These are phyloP conservation scores for Dictyostelium intermedium DNA, from an alignment of 78 protist genomes.

Conservation along the genomic window DNA sequence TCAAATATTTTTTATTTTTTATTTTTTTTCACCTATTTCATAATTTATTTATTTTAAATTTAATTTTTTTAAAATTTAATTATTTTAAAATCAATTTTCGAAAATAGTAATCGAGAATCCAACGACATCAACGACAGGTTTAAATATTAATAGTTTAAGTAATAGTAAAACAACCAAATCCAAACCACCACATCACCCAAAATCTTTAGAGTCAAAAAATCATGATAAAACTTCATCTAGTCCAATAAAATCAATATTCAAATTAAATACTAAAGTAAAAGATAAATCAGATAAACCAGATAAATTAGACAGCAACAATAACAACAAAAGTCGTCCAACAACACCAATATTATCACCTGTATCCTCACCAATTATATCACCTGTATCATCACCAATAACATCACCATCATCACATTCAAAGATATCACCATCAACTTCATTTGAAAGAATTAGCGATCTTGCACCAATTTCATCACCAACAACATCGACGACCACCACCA, in stretches of 20 bases:
- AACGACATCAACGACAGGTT: neutral
- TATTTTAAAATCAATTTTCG: neutral
- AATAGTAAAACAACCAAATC: neutral
- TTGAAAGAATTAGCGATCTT: neutral
- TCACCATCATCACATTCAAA: neutral
- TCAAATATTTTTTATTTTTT: neutral
- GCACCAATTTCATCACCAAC: neutral
- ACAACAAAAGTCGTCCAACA: neutral
- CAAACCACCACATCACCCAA: neutral
- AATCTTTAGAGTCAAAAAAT: neutral
- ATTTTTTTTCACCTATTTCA: neutral
- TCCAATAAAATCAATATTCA: constrained; percentile 13
- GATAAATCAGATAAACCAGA: neutral
- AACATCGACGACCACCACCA: neutral
- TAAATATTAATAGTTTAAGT: neutral
- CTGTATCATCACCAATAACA: neutral
- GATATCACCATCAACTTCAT: constrained; percentile 6
- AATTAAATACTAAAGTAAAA: neutral
- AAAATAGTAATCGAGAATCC: neutral
- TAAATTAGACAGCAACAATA: neutral
- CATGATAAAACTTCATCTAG: constrained; percentile 3
- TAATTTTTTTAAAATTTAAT: neutral
- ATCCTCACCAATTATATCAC: neutral
- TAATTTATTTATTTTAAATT: too few species aligned
- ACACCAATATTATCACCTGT: neutral